Evolutionary conservation across 2,329 filamentous ascomycete genomes (phyloP), one percentile per base, ranked within the genome.

Genomic region (Colletotrichum horii): DNA sequence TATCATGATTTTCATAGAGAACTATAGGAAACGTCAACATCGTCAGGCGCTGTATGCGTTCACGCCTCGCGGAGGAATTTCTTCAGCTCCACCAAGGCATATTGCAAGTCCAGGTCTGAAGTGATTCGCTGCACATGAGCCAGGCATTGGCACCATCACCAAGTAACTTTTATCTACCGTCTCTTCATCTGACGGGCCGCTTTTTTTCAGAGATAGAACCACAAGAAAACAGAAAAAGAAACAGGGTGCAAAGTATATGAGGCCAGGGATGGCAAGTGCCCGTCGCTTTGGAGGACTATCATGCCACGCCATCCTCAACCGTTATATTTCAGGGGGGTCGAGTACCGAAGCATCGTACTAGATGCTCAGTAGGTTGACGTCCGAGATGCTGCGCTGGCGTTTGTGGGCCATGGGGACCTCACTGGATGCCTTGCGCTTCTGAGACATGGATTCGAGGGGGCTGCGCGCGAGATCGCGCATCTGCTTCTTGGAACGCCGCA

Each of bases 311-410:
- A 85, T 88, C 87, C 86, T 85, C 85, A 81, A 81, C 83, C 86
- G 87, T 88, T 80, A 82, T 85, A 43, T 71, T 16, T 65, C 56
- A 69, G 58, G 62, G 61, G 66, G 22, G 56, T 56, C 61, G 70
- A 66, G 77, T 71, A 77, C 19, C 70, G 43, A 48, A 6, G 48
- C 70, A 67, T 56, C 34, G 28, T 28, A 30, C 85, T 82, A 89
- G 74, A 89, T 83, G 65, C 82, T 85, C 77, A 90, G 82, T 62
- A 85, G 80, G 77, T 88, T 87, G 68, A 91, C 87, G 78, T 92
- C 90, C 26, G 90, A 90, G 76, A 92, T 89, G 82, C 90, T 92
- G 80, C 90, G 85, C 78, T 91, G 89, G 65, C 88, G 86, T 83
- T 92, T 92, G 82, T 92, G 90, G 55, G 82, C 82, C 22, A 82